These are phyloP conservation scores for Mucor ambiguus DNA, from an alignment of 371 early-diverging fungal species.

Conservation along the genomic window DNA sequence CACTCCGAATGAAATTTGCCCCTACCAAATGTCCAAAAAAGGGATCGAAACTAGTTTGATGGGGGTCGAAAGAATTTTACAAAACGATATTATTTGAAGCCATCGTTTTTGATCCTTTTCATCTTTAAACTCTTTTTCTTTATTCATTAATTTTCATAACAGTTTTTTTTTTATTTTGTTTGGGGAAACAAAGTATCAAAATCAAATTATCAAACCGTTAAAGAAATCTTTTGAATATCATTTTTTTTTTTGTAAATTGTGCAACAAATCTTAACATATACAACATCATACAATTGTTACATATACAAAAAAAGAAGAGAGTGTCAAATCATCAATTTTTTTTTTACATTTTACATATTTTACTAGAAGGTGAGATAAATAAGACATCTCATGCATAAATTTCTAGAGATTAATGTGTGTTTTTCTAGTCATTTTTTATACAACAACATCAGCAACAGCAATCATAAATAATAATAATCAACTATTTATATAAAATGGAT, in stretches of 20 bases:
- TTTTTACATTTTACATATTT: constrained; percentile 1
- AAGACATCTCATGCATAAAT: not conserved
- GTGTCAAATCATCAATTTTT: constrained; percentile 1
- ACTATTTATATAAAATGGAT: constrained; percentile 19
- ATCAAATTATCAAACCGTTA: constrained; percentile 6
- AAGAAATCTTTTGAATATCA: constrained; percentile 5
- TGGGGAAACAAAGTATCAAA: constrained; percentile 23
- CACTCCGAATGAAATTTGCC: constrained; percentile 35
- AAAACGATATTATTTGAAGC: constrained; percentile 10
- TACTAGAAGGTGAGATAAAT: constrained; percentile 1
- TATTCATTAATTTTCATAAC: constrained; percentile 9
- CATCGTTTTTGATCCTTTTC: constrained; percentile 7
- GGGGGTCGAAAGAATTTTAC: constrained; percentile 19
- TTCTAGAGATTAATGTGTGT: not conserved
- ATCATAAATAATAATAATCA: constrained; percentile 9
- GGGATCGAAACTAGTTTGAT: constrained; percentile 25
- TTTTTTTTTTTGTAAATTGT: constrained; percentile 17
- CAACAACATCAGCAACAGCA: not conserved
- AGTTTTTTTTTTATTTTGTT: constrained; percentile 14
- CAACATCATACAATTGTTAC: constrained; percentile 19
- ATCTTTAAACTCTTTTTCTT: constrained; percentile 10
- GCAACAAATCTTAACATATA: constrained; percentile 15
- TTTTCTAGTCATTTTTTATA: constrained; percentile 6
- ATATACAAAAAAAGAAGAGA: constrained; percentile 14
- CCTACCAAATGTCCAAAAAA: constrained; percentile 32